phyloP scores from a whole-genome alignment of 1,284 basidiomycete genomes.

The Sporisorium reilianum region DNA sequence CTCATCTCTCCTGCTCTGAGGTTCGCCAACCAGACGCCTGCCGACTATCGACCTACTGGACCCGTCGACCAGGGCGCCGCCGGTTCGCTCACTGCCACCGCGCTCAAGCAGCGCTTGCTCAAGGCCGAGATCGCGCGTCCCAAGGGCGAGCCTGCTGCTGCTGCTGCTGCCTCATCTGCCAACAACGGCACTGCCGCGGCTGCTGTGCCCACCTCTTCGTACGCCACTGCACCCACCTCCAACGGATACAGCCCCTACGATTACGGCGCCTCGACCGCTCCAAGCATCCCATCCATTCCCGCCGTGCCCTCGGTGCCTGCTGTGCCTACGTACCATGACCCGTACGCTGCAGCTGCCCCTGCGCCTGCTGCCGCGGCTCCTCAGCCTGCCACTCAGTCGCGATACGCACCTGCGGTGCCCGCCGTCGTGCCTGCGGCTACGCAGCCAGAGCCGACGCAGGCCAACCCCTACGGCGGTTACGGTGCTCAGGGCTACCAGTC shows the following conservation, averaged over 20 bases:
- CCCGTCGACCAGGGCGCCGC: conserved; percentile 19
- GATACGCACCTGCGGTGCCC: conserved; percentile 72
- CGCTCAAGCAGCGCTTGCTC: conserved; percentile 54
- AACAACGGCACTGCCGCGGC: conserved; percentile 14
- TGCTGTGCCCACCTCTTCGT: conserved; percentile 24
- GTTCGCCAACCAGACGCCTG: conserved; percentile 84
- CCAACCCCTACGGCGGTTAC: conserved; percentile 35
- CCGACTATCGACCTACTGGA: conserved; percentile 75
- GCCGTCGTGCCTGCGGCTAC: conserved; percentile 32
- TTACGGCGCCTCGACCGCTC: conserved; percentile 17
- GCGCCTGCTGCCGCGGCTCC: conserved; percentile 71
- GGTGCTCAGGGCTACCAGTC: conserved; percentile 69
- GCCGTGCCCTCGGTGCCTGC: conserved; percentile 38
- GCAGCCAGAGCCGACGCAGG: conserved; percentile 32
- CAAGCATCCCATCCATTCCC: conserved; percentile 24
- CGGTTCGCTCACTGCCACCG: conserved; percentile 27
- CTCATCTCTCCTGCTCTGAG: conserved; percentile 83
- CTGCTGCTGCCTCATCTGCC: conserved; percentile 12
- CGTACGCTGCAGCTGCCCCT: conserved; percentile 59
- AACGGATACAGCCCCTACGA: conserved; percentile 47
- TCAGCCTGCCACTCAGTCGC: conserved; percentile 48
- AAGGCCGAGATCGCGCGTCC: conserved; percentile 53
- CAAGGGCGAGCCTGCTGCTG: conserved; percentile 19
- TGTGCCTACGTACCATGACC: conserved; percentile 32
- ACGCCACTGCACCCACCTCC: conserved; percentile 35